Evolutionary conservation across 208 protist species (phyloP), one percentile per base, ranked within the genome.

Genomic region (Leishmania aethiopica): DNA sequence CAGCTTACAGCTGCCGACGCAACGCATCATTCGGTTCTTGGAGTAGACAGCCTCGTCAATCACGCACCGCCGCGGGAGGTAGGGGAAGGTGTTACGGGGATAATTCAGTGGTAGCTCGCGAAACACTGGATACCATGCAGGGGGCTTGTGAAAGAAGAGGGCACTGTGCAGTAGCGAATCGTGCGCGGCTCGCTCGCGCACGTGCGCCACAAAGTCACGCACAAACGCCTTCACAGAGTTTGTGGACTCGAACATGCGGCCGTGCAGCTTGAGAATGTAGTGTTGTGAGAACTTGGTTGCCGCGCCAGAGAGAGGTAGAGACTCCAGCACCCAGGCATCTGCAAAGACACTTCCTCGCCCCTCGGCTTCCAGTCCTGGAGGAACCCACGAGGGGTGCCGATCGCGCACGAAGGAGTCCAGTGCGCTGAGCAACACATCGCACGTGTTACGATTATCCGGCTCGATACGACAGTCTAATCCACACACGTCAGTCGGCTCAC

Each of bases 11-110:
- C 92, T 94, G 4, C 93, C 89, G 10, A 95, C 70, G 73, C 91
- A 95, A 6, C 94, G 93, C 86, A 97, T 92, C 83, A 90, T 92
- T 47, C 94, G 87, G 74, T 97, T 97, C 2, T 90, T 90, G 37
- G 86, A 92, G 85, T 97, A 97, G 53, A 97, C 94, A 8, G 88
- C 92, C 10, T 82, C 89, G 78, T 97, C 94, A 77, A 97, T 92
- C 42, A 97, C 83, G 72, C 91, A 96, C 53, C 75, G 75, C 1
- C 89, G 88, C 62, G 90, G 87, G 11, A 93, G 70, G 78, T 92
- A 91, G 1, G 90, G 91, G 13, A 94, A 73, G 0, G 85, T 78
- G 42, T 86, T 80, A 75, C 86, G 81, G 15, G 73, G 78, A 42
- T 88, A 80, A n/a, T 82, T 79, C 1, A n/a, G 6, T 32, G 79